Base-by-base conservation (phyloP, 805 yeast species). In the Starmera caribaea region DNA sequence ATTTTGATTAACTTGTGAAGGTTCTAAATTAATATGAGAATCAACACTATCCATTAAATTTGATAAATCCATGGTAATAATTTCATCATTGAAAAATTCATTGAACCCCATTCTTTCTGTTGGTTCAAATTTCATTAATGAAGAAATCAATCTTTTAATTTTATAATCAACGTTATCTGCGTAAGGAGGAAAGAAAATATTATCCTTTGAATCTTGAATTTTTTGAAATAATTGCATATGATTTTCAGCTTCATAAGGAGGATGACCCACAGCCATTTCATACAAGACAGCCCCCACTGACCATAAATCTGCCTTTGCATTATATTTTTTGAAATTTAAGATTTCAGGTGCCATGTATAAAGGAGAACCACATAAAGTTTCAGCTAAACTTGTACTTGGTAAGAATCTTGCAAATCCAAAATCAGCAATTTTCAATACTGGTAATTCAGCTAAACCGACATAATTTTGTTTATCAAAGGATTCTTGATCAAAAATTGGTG, bases 341-440 rank as follows among this genome's bases (percentile, higher is more conserved):
- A 92, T 92, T 62, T 92, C 98, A 0, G 98, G 98, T 0, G 98
- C 98, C 98, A 92, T 92, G 62, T 92, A 92, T 34, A 92, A 71
- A 3, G 98, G 98, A 10, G 96, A 86, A 1, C 98, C 98, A 69
- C 98, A 92, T 48, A 92, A 67, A 2, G 98, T 92, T 57, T 92
- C 98, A 2, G 97, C 97, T 75, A 92, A 70, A 2, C 96, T 81
- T 2, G 97, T 83, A 37, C 84, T 79, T 7, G 98, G 98, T 51
- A 92, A 69, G 55, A 89, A 85, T 45, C 97, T 71, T 5, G 98
- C 98, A 65, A 92, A 92, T 1, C 98, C 98, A 62, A 92, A 92
- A 64, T 92, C 98, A 11, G 98, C 98, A 44, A 92, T 79, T 59
- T 90, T 90, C 46, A 92, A 69, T 9, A 89, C 73, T 1, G 98